Conservation (phyloP, 352 stramenopile species). For the Phytophthora fragariae region DNA sequence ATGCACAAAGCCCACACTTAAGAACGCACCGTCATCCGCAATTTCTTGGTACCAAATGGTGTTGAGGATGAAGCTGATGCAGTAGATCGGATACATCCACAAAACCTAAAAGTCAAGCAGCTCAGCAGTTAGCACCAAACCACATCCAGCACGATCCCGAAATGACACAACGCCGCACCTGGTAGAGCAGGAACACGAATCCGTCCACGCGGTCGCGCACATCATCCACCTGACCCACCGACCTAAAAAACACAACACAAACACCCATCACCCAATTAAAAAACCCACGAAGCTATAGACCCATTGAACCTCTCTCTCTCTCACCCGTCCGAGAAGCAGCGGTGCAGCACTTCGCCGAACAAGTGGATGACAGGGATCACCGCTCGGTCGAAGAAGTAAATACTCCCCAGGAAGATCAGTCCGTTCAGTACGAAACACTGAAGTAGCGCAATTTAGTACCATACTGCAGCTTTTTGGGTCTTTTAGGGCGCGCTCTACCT, state of each 20-base stretch:
- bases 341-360: conserved; percentile 85
- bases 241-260: conserved; percentile 28
- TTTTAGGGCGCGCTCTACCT: conserved; percentile 43
- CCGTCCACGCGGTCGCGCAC: conserved; percentile 81
- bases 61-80: conserved; percentile 92
- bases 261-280: background rate
- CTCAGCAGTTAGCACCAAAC: background rate
- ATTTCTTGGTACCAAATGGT: conserved; percentile 94
- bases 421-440: conserved; percentile 91
- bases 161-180: conserved; percentile 42
- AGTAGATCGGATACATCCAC: conserved; percentile 94
- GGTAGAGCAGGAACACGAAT: conserved; percentile 89
- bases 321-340: conserved; percentile 70
- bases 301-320: background rate
- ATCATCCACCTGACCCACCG: conserved; percentile 65
- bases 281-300: background rate
- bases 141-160: conserved; percentile 1
- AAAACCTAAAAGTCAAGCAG: conserved; percentile 49
- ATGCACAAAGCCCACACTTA: background rate
- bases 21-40: conserved; percentile 76
- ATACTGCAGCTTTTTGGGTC: background rate
- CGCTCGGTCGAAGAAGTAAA: conserved; percentile 89
- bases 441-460: conserved; percentile 2
- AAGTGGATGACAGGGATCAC: conserved; percentile 91
- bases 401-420: conserved; percentile 90